Base-by-base conservation (phyloP, 106 monocot species). In the Cymbidium sinense region DNA sequence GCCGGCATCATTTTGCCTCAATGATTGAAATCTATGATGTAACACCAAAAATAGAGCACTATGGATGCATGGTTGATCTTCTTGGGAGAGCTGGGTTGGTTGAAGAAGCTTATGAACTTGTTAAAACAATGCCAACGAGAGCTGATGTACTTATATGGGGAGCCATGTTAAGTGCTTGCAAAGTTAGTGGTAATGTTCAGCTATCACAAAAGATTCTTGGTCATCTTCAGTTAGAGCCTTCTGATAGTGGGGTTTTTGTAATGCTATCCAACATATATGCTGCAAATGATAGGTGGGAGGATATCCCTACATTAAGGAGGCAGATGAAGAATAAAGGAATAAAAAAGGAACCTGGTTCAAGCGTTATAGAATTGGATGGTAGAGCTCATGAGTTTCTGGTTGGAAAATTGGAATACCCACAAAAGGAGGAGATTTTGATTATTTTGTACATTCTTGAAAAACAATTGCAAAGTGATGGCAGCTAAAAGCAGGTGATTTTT, bases 241-340 rank as follows among this genome's bases (percentile, higher is more conserved):
- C 41, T 20, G 91, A 86, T 69, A 91, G 91, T 75, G 88, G 91
- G 19, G 89, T 86, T 23, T 91, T 82, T 81, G 89, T 95, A 9
- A 77, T 89, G 31, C 73, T 95, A 37, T 89, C 95, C 2, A 95
- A 95, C 64, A 85, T 95, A 72, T 91, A 88, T 81, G 95, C 95
- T 1, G 87, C 88, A 75, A 80, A 70, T 15, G 86, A 87, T 28
- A 87, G 81, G 43, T 95, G 95, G 91, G 84, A 80, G 25, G 86
- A 95, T 69, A 89, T 95, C 4, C 58, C 29, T 15, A 83, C 76
- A 86, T 58, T 88, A 81, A 91, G 95, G 81, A 85, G 81, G 54
- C 28, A 50, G 64, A 87, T 95, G 95, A 86, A 41, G 55, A 75
- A 78, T n/a, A 87, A 72, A 33, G 75, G 87, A 34, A 75, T 89